Base-by-base conservation (phyloP, 2,329 filamentous ascomycete genomes). In the Huntiella moniliformis region DNA sequence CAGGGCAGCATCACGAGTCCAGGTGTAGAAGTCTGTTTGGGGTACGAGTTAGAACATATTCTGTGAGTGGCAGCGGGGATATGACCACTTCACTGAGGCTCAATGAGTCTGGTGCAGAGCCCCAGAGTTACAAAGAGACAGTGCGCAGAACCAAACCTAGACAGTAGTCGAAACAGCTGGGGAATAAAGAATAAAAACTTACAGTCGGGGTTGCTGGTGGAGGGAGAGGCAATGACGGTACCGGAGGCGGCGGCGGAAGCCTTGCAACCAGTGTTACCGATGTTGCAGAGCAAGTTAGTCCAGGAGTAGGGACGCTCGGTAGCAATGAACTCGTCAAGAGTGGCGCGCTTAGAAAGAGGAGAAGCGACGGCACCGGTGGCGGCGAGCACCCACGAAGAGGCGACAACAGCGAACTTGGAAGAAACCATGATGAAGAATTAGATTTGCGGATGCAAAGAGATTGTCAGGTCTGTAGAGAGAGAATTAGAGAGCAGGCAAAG, bases 1-100 rank as follows among this genome's bases (percentile, higher is more conserved):
- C 28, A 87, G 66, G 17, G 77, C 79, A 12, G 78, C 71, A 58
- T 88, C 82, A 55, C 82, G 66, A 1, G 77, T 84, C 82, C 82
- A 88, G 1, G 79, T 84, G 56, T 76, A 87, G 56, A 71, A 86
- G 59, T 87, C 79, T 83, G 44, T 22, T 28, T 4, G 13, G 31
- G 31, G 22, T 31, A 32, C 7, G 16, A 40, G 38, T 28, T 28
- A 28, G 22, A 28, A 28, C 10, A 28, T 28, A 28, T 28, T 28
- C 22, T 28, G 22, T 28, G 22, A 28, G 22, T 28, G 22, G 10
- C 22, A 28, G 22, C 6, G 22, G 22, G 22, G 7, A 28, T 28
- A 28, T 28, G 22, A 3, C 6, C 22, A 28, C 10, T 6, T 5
- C 6, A 28, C 7, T 28, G 22, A 28, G 22, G 22, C 22, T 28